Evolutionary conservation across 2,329 filamentous ascomycete genomes (phyloP).

Genomic region (Penicillium digitatum): DNA sequence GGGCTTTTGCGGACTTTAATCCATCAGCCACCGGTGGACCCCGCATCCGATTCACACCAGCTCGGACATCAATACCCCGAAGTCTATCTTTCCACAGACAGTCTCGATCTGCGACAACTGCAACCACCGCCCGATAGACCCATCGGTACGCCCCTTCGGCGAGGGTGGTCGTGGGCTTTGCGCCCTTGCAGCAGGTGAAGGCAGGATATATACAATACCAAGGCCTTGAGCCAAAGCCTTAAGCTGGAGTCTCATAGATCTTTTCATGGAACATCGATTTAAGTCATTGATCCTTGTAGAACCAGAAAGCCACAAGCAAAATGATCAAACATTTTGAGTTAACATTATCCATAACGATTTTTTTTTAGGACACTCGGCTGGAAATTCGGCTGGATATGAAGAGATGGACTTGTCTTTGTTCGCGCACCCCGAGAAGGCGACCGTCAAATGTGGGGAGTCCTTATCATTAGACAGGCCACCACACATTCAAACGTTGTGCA

Average conservation of each 20-base stretch:
- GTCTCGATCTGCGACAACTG: neutral
- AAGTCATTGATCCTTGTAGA: neutral
- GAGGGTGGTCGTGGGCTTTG: neutral
- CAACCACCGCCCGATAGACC: neutral
- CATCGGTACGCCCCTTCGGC: neutral
- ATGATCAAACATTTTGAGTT: neutral
- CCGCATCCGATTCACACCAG: neutral
- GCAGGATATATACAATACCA: neutral
- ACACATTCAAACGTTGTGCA: neutral
- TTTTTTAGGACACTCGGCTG: no score
- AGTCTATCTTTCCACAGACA: neutral
- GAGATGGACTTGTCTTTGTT: neutral
- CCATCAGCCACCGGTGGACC: neutral
- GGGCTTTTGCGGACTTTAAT: neutral
- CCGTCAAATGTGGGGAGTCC: neutral
- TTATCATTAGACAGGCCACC: neutral
- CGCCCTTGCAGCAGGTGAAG: neutral
- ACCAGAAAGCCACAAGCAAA: neutral
- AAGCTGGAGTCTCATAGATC: neutral
- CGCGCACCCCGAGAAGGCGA: neutral
- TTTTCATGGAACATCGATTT: neutral
- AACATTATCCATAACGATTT: neutral
- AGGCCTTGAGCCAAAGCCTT: neutral
- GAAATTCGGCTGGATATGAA: no score
- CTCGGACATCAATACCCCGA: neutral